These are phyloP conservation scores for Houttuynia cordata DNA, from an alignment of 164 flowering plant genomes.

Conservation along the genomic window DNA sequence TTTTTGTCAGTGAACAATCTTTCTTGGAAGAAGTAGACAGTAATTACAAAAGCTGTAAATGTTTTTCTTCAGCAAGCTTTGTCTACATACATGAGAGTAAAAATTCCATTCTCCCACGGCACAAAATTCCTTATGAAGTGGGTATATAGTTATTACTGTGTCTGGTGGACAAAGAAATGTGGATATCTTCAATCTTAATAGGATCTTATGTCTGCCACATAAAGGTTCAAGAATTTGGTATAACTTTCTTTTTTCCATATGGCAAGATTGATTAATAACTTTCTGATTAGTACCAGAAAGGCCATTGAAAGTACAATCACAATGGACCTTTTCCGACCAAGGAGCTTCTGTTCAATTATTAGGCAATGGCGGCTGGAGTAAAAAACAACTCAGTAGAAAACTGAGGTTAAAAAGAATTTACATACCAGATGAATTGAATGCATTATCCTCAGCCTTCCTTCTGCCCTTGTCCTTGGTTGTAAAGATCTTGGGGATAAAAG, in stretches of 20 bases:
- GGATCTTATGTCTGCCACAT: background rate
- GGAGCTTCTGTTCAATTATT: too few species aligned
- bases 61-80: background rate
- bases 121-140: background rate
- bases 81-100: background rate
- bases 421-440: slow-evolving; percentile 12
- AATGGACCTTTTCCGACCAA: too few species aligned
- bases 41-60: background rate
- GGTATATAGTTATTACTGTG: background rate
- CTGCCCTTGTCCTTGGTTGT: slow-evolving; percentile 8
- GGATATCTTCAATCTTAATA: background rate
- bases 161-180: background rate
- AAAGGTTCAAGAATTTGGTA: too few species aligned
- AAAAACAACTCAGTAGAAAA: background rate
- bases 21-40: background rate
- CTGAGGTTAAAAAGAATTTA: background rate
- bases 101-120: background rate
- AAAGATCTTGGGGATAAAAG: slow-evolving; percentile 14
- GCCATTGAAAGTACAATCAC: too few species aligned
- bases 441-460: slow-evolving; percentile 4
- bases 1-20: background rate
- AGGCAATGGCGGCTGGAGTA: too few species aligned
- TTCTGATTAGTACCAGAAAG: too few species aligned
- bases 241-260: too few species aligned
- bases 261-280: too few species aligned